Percentiles rank a stretch among this genome's conserved stretches.
Evolutionary conservation across 768 basidiomycete genomes (phyloP).

Genomic region (Boletus pseudopeckii): DNA sequence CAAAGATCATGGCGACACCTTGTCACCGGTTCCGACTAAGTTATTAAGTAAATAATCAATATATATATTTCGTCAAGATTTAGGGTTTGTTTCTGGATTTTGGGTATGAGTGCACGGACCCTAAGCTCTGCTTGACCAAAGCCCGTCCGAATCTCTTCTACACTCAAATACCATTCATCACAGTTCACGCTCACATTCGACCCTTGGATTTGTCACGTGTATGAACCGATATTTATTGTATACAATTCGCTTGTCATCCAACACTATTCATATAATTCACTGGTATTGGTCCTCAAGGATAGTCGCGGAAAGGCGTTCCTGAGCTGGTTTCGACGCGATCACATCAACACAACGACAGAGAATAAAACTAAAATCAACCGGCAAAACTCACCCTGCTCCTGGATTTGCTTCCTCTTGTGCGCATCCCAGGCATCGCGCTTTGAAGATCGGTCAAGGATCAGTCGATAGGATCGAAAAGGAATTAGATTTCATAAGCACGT

Average conservation of each 20-base stretch:
- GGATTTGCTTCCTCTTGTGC: neutral
- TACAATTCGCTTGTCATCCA: neutral
- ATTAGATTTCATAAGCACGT: neutral
- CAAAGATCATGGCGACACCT: too few species aligned
- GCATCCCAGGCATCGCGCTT: slow-evolving; percentile 6
- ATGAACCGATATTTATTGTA: neutral
- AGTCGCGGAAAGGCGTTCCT: neutral
- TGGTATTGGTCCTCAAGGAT: neutral
- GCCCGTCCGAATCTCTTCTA: too few species aligned
- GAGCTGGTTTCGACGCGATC: neutral
- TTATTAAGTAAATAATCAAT: too few species aligned
- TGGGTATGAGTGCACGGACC: too few species aligned
- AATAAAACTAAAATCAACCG: neutral
- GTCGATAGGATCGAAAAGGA: neutral
- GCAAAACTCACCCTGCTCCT: slow-evolving; percentile 1
- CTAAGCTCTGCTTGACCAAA: too few species aligned
- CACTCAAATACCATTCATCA: too few species aligned
- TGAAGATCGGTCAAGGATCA: neutral
- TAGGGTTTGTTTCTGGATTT: too few species aligned
- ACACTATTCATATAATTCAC: neutral
- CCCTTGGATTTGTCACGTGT: neutral
- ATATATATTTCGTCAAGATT: too few species aligned
- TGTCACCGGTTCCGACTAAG: too few species aligned
- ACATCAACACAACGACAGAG: neutral
- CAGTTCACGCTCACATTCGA: neutral